Evolutionary conservation across 345 rosid genomes (phyloP), one percentile per base, ranked within the genome.

Genomic region (Brassica carinata): DNA sequence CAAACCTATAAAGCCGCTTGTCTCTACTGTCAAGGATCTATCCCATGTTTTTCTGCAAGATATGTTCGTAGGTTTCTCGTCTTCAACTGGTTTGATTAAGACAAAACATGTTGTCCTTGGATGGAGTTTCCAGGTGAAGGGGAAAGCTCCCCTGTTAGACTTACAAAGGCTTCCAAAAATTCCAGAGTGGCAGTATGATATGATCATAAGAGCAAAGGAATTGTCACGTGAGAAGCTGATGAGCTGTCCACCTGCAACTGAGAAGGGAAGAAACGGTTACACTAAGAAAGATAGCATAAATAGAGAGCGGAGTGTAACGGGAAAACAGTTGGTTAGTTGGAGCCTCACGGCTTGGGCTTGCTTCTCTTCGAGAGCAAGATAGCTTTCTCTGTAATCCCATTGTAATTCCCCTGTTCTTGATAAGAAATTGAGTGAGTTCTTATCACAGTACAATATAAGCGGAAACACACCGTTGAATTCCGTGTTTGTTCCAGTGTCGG

Each of bases 11-110:
- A 36, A 67, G 18, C 53, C 71, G 0, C 71, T 67, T 18, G 30
- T 67, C 13, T 67, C 69, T 33, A 3, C 0, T 15, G 45, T 31
- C 23, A 64, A 11, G 18, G 68, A 66, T 66, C 70, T 67, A 7
- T 67, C 71, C 18, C 10, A 74, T 0, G 7, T 84, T 40, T 5
- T 93, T 63, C 34, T 77, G 11, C 72, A 81, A 8, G 53, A 67
- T 18, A 67, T 67, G 71, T 9, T 18, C 30, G 53, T 67, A 0
- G 71, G 71, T 67, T 67, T 67, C 30, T 67, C 71, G 8, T 36
- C 71, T 36, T 19, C 71, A 0, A 36, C 71, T 2, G 53, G 71
- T 17, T 4, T 3, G 6, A 7, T 67, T 36, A 2, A 8, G 71
- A 36, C 71, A 3, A 7, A 67, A 36, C 71, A 67, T 67, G 43